Evolutionary conservation across 495 filamentous ascomycete genomes (phyloP).

Genomic region (Neurospora terricola): DNA sequence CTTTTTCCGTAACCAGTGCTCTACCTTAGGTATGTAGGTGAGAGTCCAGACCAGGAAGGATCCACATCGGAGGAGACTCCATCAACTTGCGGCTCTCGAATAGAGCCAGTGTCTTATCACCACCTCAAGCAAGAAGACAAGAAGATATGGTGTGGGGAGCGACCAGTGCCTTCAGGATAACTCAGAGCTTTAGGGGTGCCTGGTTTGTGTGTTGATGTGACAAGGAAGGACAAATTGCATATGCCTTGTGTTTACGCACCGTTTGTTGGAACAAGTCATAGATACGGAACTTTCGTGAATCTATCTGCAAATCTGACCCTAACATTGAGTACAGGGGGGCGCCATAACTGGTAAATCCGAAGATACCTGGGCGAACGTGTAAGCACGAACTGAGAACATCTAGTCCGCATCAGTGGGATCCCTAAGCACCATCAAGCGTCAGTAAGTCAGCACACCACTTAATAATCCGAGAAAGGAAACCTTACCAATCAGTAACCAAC

Average conservation of each 20-base stretch:
- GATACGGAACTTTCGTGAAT: not conserved
- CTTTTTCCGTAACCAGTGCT: not conserved
- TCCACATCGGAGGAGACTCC: not conserved
- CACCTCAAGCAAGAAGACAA: not conserved
- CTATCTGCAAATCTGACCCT: not conserved
- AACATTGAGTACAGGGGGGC: not conserved
- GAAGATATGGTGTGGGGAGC: not conserved
- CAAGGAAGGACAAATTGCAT: not conserved
- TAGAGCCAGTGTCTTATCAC: not conserved
- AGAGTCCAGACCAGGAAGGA: not conserved
- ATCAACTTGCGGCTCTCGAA: not conserved
- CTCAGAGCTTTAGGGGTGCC: not conserved
- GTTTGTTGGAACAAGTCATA: not conserved
- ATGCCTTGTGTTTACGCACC: not conserved
- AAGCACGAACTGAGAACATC: not conserved
- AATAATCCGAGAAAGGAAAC: not conserved
- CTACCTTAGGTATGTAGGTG: not conserved
- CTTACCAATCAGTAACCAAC: slow-evolving; percentile 50
- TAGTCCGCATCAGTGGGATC: not conserved
- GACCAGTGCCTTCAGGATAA: not conserved
- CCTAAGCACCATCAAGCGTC: not conserved
- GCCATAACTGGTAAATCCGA: not conserved
- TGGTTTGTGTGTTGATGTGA: not conserved
- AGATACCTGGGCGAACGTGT: not conserved
- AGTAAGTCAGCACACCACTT: not conserved